Percentiles rank a stretch among this genome's conserved stretches.
Conservation (phyloP, 2,329 filamentous ascomycete genomes). For the Xylaria sp. region DNA sequence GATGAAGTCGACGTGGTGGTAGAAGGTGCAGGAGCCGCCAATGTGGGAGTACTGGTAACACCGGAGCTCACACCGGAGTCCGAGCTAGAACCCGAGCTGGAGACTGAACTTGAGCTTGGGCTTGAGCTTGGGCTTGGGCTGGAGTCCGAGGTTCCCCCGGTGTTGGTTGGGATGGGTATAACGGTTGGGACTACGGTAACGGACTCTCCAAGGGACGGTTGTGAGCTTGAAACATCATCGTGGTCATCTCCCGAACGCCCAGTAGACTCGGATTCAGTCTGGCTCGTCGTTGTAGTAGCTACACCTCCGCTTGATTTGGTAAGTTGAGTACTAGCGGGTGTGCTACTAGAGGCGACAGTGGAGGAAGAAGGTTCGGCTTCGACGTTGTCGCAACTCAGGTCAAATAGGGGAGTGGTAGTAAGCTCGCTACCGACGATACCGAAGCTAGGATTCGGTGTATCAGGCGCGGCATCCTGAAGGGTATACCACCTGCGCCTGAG, state of each 20-base stretch:
- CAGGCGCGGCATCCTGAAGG: constrained; percentile 71
- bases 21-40: background rate
- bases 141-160: constrained; percentile 32
- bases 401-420: constrained; percentile 66
- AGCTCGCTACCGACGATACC: constrained; percentile 70
- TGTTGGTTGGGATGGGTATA: constrained; percentile 33
- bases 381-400: constrained; percentile 66
- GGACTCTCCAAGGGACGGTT: constrained; percentile 42
- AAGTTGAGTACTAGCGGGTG: constrained; percentile 34
- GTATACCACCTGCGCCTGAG: constrained; percentile 66
- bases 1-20: background rate
- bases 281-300: constrained; percentile 1
- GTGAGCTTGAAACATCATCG: constrained; percentile 42
- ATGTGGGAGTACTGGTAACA: background rate
- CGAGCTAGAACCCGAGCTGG: constrained; percentile 40
- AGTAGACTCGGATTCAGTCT: constrained; percentile 5
- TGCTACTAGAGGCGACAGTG: constrained; percentile 26
- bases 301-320: constrained; percentile 21
- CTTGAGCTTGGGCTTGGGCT: constrained; percentile 35
- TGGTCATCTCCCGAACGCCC: constrained; percentile 41
- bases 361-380: constrained; percentile 33
- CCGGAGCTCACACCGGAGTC: background rate
- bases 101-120: constrained; percentile 3
- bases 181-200: constrained; percentile 22
- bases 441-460: constrained; percentile 73